These are phyloP conservation scores for Phoenix dactylifera DNA, from an alignment of 176 grass and related monocot species.

Conservation along the genomic window DNA sequence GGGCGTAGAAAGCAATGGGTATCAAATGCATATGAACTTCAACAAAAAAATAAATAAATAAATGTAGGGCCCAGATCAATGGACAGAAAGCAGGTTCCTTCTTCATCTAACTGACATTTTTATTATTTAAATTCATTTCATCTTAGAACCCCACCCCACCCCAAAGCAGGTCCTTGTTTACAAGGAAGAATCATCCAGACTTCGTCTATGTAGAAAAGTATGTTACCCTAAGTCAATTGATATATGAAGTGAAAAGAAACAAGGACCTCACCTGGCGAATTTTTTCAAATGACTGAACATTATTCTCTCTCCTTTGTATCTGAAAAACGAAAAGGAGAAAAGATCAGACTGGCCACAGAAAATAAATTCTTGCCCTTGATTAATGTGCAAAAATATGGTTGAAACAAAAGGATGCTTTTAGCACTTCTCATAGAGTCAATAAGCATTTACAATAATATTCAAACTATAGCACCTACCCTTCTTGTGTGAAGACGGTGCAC, in stretches of 20 bases:
- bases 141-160: no score
- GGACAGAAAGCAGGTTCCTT: no score
- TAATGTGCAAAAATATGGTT: no score
- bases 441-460: not conserved
- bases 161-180: no score
- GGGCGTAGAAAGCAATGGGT: no score
- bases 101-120: no score
- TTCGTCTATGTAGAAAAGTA: not conserved
- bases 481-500: slow-evolving; percentile 87
- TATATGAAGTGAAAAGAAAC: not conserved
- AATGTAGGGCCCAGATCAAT: no score
- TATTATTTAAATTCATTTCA: no score
- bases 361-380: no score
- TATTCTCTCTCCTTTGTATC: slow-evolving; percentile 99
- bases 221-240: not conserved
- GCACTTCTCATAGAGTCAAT: not conserved
- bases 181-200: not conserved
- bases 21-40: no score
- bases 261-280: slow-evolving; percentile 54
- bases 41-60: no score
- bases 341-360: not conserved
- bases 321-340: slow-evolving; percentile 43
- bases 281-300: slow-evolving; percentile 87
- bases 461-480: slow-evolving; percentile 54
- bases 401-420: no score